Percentiles rank a stretch among this genome's conserved stretches.
phyloP scores from a whole-genome alignment of 2,329 filamentous ascomycete species.

The Penicillium italicum region DNA sequence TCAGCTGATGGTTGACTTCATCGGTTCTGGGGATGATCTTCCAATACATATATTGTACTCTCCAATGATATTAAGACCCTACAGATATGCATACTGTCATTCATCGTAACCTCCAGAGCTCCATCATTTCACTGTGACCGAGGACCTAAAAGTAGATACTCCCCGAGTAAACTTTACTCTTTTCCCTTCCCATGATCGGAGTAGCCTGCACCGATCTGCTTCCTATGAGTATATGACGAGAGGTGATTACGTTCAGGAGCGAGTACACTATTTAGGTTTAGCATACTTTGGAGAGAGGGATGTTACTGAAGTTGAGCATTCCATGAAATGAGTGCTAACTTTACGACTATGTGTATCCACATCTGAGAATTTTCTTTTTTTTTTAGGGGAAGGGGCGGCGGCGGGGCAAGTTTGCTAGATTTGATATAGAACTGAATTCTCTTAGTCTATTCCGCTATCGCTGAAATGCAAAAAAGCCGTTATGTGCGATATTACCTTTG shows the following conservation, averaged over 20 bases:
- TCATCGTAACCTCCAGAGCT: neutral
- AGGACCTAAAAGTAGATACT: slow-evolving; percentile 13
- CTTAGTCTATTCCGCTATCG: too few species aligned
- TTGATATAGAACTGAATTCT: too few species aligned
- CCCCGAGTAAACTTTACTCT: slow-evolving; percentile 22
- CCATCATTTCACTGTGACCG: neutral
- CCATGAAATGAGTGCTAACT: neutral
- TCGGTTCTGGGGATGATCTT: neutral
- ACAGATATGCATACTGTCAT: neutral
- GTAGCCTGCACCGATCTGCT: slow-evolving; percentile 12
- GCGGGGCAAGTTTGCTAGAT: too few species aligned
- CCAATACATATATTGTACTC: neutral
- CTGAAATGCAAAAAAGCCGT: too few species aligned
- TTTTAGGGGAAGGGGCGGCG: too few species aligned
- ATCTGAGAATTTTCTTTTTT: too few species aligned
- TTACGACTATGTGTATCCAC: too few species aligned
- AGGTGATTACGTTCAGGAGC: neutral
- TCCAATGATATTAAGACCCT: slow-evolving; percentile 4
- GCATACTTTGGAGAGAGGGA: neutral
- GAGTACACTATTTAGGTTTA: neutral
- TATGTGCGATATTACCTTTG: too few species aligned
- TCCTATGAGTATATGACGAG: neutral
- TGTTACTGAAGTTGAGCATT: neutral
- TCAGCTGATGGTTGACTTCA: slow-evolving; percentile 17
- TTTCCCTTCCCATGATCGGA: slow-evolving; percentile 1